A percentile compares a stretch with the other conserved stretches of the same genome.
These are phyloP conservation scores for Metschnikowia bowlesiae DNA, from an alignment of 805 yeast species.

Conservation along the genomic window DNA sequence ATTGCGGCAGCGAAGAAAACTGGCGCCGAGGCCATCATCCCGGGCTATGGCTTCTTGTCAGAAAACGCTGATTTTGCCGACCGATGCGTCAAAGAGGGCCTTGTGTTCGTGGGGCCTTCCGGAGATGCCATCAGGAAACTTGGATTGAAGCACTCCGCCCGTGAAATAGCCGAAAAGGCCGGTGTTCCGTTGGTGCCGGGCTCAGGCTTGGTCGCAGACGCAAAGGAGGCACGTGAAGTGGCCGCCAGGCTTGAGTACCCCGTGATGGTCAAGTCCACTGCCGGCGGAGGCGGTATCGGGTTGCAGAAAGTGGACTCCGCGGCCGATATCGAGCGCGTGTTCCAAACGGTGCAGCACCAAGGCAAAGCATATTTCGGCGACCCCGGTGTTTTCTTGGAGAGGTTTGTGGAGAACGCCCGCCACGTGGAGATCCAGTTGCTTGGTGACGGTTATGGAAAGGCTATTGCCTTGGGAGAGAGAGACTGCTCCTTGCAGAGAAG, in stretches of 20 bases:
- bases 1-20: conserved; percentile 78
- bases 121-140: conserved; percentile 88
- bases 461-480: conserved; percentile 93
- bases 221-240: conserved; percentile 69
- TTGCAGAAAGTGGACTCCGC: conserved; percentile 85
- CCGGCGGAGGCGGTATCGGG: conserved; percentile 99
- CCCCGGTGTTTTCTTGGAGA: conserved; percentile 89
- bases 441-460: conserved; percentile 93
- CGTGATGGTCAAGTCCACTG: conserved; percentile 94
- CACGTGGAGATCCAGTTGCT: conserved; percentile 96
- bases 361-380: conserved; percentile 93
- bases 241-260: conserved; percentile 82
- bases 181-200: conserved; percentile 98
- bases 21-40: conserved; percentile 91
- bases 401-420: conserved; percentile 91
- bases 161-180: conserved; percentile 89
- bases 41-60: conserved; percentile 95
- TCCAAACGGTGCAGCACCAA: conserved; percentile 88
- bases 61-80: conserved; percentile 97
- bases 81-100: conserved; percentile 74
- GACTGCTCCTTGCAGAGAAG: conserved; percentile 97
- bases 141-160: conserved; percentile 94
- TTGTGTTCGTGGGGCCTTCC: conserved; percentile 93
- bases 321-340: conserved; percentile 76
- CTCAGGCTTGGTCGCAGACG: conserved; percentile 68